A percentile compares a stretch with the other conserved stretches of the same genome.
phyloP scores from a whole-genome alignment of 345 rosid species.

The Brassica cretica region DNA sequence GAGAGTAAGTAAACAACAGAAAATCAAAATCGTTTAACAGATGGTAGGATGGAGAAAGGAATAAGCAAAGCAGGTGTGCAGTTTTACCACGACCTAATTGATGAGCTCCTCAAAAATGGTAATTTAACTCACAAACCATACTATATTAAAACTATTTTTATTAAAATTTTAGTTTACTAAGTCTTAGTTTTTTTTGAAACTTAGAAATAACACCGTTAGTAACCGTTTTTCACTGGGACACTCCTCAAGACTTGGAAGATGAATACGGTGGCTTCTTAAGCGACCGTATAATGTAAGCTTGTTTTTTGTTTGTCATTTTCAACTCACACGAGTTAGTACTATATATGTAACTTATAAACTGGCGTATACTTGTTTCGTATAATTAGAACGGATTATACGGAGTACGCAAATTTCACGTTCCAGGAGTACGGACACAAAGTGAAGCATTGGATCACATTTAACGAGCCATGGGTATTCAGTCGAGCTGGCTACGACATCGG shows the following conservation, averaged over 20 bases:
- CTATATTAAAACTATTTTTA: neutral
- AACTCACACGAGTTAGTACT: neutral
- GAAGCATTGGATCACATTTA: conserved; percentile 39
- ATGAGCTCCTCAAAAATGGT: conserved; percentile 48
- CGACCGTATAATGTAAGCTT: conserved; percentile 37
- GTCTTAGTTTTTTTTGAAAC: neutral
- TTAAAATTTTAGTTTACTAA: neutral
- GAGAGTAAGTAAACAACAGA: neutral
- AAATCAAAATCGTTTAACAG: conserved; percentile 16
- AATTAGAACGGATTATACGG: conserved; percentile 30
- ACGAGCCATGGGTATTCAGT: conserved; percentile 42
- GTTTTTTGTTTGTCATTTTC: neutral
- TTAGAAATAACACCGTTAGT: conserved; percentile 41
- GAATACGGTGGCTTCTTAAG: conserved; percentile 45
- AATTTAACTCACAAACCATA: neutral
- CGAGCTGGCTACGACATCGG: conserved; percentile 39
- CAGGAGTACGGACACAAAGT: conserved; percentile 39
- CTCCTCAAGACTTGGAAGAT: conserved; percentile 46
- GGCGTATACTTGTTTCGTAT: neutral
- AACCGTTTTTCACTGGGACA: conserved; percentile 44
- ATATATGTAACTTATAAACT: neutral
- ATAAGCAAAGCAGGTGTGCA: conserved; percentile 47
- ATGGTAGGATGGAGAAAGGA: conserved; percentile 45
- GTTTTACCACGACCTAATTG: conserved; percentile 50
- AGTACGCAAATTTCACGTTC: conserved; percentile 38